A percentile compares a stretch with the other conserved stretches of the same genome.
These are phyloP conservation scores for Neurospora africana DNA, from an alignment of 495 filamentous ascomycete species.

Conservation along the genomic window DNA sequence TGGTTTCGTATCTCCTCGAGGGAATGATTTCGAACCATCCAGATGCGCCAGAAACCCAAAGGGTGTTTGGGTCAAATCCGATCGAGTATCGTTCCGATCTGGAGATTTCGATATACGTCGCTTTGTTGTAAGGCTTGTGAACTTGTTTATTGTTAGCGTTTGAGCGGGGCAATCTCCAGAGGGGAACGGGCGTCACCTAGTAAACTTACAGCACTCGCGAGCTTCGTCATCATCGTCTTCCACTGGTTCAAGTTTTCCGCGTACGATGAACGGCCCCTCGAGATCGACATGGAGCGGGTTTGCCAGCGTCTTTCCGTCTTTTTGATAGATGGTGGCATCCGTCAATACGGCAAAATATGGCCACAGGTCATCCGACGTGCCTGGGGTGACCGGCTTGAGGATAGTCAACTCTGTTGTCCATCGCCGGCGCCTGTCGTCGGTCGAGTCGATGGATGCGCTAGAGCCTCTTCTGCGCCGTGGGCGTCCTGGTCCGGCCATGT, in stretches of 20 bases:
- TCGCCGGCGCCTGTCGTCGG: conserved; percentile 16
- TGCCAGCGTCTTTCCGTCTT: conserved; percentile 27
- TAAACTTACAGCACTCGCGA: conserved; percentile 8
- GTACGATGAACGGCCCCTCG: conserved; percentile 33
- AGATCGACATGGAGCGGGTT: conserved; percentile 33
- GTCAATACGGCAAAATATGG: conserved; percentile 31
- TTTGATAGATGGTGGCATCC: conserved; percentile 34
- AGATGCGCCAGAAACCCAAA: conserved; percentile 70
- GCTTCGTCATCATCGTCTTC: conserved; percentile 17
- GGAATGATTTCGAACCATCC: conserved; percentile 72
- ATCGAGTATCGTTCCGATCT: conserved; percentile 58
- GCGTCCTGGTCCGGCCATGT: conserved; percentile 24
- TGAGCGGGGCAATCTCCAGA: not conserved
- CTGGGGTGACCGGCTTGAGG: conserved; percentile 19
- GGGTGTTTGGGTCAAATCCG: conserved; percentile 50
- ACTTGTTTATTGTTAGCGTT: conserved; percentile 29
- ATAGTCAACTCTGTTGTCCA: conserved; percentile 25
- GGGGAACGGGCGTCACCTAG: not conserved
- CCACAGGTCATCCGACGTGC: conserved; percentile 20
- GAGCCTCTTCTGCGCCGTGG: conserved; percentile 19
- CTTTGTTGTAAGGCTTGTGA: conserved; percentile 32
- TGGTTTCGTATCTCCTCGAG: conserved; percentile 45
- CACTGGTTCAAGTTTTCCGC: conserved; percentile 29
- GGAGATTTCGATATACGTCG: conserved; percentile 52
- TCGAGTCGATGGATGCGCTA: conserved; percentile 21